A percentile compares a stretch with the other conserved stretches of the same genome.
Conservation (phyloP, 371 early-diverging fungal species). For the Basidiobolus meristosporus region DNA sequence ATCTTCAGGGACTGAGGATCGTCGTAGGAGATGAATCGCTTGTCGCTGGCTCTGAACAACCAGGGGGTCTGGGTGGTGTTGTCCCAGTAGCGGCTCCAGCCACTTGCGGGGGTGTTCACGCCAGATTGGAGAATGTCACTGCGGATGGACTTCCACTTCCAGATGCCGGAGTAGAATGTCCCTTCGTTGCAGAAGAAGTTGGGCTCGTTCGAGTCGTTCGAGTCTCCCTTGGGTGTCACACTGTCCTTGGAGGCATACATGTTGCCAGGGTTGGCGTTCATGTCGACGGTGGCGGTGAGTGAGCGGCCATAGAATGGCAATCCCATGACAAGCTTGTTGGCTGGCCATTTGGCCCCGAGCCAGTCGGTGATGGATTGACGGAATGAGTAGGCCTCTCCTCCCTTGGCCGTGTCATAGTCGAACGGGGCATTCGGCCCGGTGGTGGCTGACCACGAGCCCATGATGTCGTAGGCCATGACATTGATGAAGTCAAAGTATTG, state of each 20-base stretch:
- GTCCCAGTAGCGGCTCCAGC: slow-evolving; percentile 37
- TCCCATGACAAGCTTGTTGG: slow-evolving; percentile 30
- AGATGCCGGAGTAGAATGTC: slow-evolving; percentile 37
- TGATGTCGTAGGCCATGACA: slow-evolving; percentile 31
- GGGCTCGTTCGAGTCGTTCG: slow-evolving; percentile 25
- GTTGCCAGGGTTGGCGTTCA: slow-evolving; percentile 8
- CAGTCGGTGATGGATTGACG: slow-evolving; percentile 15
- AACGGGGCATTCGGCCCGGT: slow-evolving; percentile 51
- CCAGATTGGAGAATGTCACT: slow-evolving; percentile 31
- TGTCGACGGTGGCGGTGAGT: slow-evolving; percentile 8
- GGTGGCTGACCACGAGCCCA: slow-evolving; percentile 28
- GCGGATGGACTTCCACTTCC: slow-evolving; percentile 43
- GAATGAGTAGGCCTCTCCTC: slow-evolving; percentile 6
- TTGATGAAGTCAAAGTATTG: slow-evolving; percentile 30
- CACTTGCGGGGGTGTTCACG: slow-evolving; percentile 17
- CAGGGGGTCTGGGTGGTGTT: slow-evolving; percentile 41
- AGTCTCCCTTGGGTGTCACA: slow-evolving; percentile 18
- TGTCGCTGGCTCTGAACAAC: slow-evolving; percentile 31
- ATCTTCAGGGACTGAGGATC: slow-evolving; percentile 27
- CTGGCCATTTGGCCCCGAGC: slow-evolving; percentile 33
- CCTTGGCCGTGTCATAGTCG: slow-evolving; percentile 15
- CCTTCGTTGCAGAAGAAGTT: slow-evolving; percentile 11
- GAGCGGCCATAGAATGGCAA: slow-evolving; percentile 39
- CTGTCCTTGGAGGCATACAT: slow-evolving; percentile 6
- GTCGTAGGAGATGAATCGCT: slow-evolving; percentile 39